Conservation (phyloP, 768 basidiomycete genomes). For the Rhizopogon vulgaris region DNA sequence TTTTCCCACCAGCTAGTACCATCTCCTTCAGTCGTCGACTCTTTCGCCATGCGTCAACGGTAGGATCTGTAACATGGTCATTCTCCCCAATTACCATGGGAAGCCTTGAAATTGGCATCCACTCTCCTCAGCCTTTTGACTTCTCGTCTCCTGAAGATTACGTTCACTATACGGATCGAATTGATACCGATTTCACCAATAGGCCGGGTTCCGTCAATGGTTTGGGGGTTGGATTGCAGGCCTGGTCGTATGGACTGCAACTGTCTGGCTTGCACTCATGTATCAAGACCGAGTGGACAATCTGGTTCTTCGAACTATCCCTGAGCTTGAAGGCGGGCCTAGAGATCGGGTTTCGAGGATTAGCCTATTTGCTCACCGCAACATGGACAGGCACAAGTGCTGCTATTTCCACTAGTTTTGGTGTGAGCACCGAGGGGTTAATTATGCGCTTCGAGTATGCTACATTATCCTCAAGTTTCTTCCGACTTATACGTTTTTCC, state of each 20-base stretch:
- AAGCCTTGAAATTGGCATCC: conserved; percentile 35
- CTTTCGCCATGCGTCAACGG: conserved; percentile 41
- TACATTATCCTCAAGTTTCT: conserved; percentile 3
- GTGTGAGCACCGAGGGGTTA: conserved; percentile 41
- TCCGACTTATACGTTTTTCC: conserved; percentile 10
- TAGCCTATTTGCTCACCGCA: conserved; percentile 37
- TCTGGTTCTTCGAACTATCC: conserved; percentile 51
- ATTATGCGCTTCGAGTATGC: conserved; percentile 50
- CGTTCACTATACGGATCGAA: conserved; percentile 14
- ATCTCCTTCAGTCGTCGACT: conserved; percentile 45
- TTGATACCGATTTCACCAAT: conserved; percentile 17
- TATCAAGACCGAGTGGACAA: conserved; percentile 44
- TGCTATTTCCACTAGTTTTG: conserved; percentile 39
- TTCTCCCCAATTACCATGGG: conserved; percentile 17
- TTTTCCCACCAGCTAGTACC: conserved; percentile 34
- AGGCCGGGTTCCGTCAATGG: conserved; percentile 46
- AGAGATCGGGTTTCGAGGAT: conserved; percentile 42
- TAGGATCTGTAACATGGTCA: conserved; percentile 35
- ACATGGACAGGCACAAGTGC: conserved; percentile 43
- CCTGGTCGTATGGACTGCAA: conserved; percentile 43
- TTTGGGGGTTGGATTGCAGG: conserved; percentile 38
- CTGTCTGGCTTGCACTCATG: conserved; percentile 43
- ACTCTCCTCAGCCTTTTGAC: conserved; percentile 38
- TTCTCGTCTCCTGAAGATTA: conserved; percentile 20
- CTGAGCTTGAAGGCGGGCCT: conserved; percentile 44